Evolutionary conservation across 257 asterid genomes (phyloP), one percentile per base, ranked within the genome.

Genomic region (Gentiana macrophylla): DNA sequence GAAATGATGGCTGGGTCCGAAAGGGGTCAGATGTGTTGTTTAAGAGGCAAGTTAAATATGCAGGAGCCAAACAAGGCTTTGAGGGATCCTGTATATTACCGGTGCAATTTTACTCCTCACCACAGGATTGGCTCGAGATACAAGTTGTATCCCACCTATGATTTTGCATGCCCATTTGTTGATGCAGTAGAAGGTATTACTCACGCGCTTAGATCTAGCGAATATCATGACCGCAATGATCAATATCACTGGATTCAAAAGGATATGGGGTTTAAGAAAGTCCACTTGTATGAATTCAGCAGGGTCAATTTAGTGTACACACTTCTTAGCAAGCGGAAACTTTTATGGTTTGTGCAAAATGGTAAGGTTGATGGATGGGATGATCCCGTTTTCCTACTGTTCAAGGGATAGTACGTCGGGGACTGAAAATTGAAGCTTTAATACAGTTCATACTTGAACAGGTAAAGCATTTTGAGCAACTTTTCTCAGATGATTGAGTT

Each of bases 311-410:
- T 91, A 86, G 98, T 91, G 52, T 83, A 87, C 61, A 91, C 98
- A 35, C 95, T 91, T 84, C 95, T 91, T 56, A 91, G 98, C 62
- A 91, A 91, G 93, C 92, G 98, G 56, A 91, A 91, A 77, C 80
- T 91, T 63, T 82, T 91, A n/a, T 91, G 98, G 97, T 91, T 91
- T 74, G 98, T 91, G 37, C 95, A 84, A 56, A 84, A 87, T 66
- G 98, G 95, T 34, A 82, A 80, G 72, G 97, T 91, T 58, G 98
- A 91, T 12, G 79, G 98, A 49, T 91, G 98, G 98, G 97, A 91
- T 70, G 98, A 91, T 76, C 86, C 56, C 92, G 98, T 34, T 87
- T 91, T 71, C 98, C 98, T 1, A 91, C 98, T 2, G 98, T 87
- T 50, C 98, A 91, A 74, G 98, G 98, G 51, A 87, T 91, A 41